These are phyloP conservation scores for Quillaja saponaria DNA, from an alignment of 306 rosid genomes.

Conservation along the genomic window DNA sequence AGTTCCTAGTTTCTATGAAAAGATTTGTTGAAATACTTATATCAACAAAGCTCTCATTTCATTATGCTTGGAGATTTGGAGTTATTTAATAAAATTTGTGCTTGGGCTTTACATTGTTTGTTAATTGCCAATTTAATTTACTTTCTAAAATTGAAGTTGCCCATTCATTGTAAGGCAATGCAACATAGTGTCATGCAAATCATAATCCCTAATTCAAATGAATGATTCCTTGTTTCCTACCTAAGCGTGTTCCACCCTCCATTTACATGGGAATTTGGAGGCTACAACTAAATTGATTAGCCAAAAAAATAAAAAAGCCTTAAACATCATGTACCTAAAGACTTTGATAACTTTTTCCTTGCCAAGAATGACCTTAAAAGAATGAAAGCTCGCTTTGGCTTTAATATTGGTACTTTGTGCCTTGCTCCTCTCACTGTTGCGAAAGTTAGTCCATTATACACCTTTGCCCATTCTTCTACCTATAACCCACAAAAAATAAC, in stretches of 20 bases:
- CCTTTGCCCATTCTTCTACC: constrained; percentile 94
- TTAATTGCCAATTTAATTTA: no score
- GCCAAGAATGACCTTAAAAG: constrained; percentile 72
- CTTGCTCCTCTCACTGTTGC: constrained; percentile 90
- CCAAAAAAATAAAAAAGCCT: no score
- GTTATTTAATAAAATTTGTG: no score
- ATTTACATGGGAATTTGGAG: constrained; percentile 13
- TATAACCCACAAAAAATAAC: constrained; percentile 14
- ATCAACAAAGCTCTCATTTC: no score
- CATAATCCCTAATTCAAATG: constrained; percentile 16
- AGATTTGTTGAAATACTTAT: no score
- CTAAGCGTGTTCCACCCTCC: constrained; percentile 19
- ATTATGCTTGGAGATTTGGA: no score
- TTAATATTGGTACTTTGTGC: constrained; percentile 75
- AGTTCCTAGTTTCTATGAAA: no score
- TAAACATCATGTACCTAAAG: constrained; percentile 27
- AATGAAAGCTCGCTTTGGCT: constrained; percentile 60
- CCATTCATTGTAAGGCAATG: not conserved
- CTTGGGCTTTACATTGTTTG: no score
- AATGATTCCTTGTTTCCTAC: constrained; percentile 34
- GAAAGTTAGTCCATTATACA: constrained; percentile 70
- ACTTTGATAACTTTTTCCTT: constrained; percentile 60
- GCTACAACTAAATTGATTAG: constrained; percentile 7
- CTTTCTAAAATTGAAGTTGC: constrained; percentile 13
- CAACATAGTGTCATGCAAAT: constrained; percentile 13